Evolutionary conservation across 2,329 filamentous ascomycete genomes (phyloP), one percentile per base, ranked within the genome.

Genomic region (Aciculosporium take): DNA sequence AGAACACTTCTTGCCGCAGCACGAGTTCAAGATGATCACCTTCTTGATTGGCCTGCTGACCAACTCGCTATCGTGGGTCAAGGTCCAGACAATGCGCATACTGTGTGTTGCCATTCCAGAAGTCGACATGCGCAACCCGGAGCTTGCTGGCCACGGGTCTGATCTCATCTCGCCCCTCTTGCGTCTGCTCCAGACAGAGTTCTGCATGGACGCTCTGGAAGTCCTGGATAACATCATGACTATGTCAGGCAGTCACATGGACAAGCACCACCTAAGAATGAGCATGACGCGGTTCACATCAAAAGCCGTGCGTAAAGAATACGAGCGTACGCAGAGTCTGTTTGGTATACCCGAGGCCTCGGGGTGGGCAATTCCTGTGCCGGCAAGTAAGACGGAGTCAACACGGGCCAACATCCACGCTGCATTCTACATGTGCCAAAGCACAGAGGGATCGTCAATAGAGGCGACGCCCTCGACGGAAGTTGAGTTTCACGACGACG

Each of bases 291-390:
- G 84, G 10, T 80, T 84, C 1, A 86, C 87, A 2, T 91, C 87
- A 0, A 82, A 84, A 51, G 78, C 82, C 0, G 82, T 91, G 38
- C 80, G 85, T 37, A 96, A 95, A 57, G 88, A 96, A 61, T 96
- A 94, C 52, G 89, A 94, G 56, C 80, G 84, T 18, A 94, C 86
- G 0, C 84, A 94, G 57, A 95, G 87, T 54, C 65, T 98, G 27
- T 98, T 96, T 57, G 93, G 93, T 23, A 96, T 98, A 44, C 91
- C 91, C 0, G 89, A 96, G 56, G 81, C 87, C 18, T 91, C 85
- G 13, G 91, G 91, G 2, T 98, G 91, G 91, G 91, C 91, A 0
- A 86, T 98, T 34, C 89, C 91, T 0, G 77, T 93, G 57, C 91
- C 91, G 13, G 89, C 89, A 1, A 81, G 84, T 42, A 89, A 94